phyloP scores from a whole-genome alignment of 768 basidiomycete genomes.

The Symmetrospora coprosmae region DNA sequence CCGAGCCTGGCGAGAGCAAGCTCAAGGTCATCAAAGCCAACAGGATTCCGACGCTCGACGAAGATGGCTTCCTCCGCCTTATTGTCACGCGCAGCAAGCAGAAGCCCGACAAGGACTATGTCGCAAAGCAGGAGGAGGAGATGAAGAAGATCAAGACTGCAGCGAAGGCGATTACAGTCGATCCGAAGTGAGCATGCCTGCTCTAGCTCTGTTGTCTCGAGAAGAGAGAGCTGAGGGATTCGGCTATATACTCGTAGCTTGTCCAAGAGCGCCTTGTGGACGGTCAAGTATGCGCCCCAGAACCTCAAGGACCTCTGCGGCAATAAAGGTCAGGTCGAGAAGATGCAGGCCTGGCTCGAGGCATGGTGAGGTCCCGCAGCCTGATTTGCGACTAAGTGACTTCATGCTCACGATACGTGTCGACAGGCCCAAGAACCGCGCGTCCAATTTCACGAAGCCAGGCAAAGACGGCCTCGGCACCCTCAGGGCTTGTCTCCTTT shows the following conservation, averaged over 20 bases:
- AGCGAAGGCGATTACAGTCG: slow-evolving; percentile 55
- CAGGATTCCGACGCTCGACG: slow-evolving; percentile 56
- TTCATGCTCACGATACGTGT: not conserved
- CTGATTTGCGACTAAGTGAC: not conserved
- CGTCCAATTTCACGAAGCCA: slow-evolving; percentile 75
- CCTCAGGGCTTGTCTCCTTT: slow-evolving; percentile 74
- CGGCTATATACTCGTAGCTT: not conserved
- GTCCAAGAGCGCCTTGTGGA: slow-evolving; percentile 68
- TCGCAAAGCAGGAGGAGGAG: slow-evolving; percentile 68
- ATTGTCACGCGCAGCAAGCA: slow-evolving; percentile 49
- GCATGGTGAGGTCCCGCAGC: slow-evolving; percentile 53
- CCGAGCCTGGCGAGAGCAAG: slow-evolving; percentile 75
- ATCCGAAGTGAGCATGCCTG: not conserved
- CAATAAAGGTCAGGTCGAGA: slow-evolving; percentile 83
- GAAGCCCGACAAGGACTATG: slow-evolving; percentile 60
- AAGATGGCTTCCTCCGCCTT: slow-evolving; percentile 73
- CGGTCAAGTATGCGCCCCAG: slow-evolving; percentile 82
- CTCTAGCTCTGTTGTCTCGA: not conserved
- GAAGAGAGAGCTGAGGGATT: not conserved
- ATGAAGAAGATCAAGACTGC: slow-evolving; percentile 55
- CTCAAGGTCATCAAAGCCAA: slow-evolving; percentile 74
- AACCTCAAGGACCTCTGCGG: slow-evolving; percentile 81
- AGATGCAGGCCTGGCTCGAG: slow-evolving; percentile 68
- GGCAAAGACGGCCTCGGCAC: slow-evolving; percentile 78
- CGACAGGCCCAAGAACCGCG: slow-evolving; percentile 57